phyloP scores from a whole-genome alignment of 2,329 filamentous ascomycete genomes.

The Cyclaneusma minus region DNA sequence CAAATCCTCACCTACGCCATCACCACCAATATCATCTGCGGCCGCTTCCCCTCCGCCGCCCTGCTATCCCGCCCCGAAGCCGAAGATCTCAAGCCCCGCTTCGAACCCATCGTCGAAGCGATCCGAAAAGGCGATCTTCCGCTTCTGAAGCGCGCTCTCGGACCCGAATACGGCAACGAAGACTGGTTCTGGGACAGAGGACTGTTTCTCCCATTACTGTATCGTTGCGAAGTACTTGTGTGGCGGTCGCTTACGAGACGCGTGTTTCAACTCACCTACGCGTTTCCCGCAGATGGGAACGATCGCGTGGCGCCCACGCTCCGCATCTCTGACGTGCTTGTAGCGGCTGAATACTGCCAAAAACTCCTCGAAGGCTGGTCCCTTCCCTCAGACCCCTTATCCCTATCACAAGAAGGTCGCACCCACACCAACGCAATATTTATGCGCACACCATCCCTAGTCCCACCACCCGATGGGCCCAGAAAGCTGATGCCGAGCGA shows the following conservation, averaged over 20 bases:
- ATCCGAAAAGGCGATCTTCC: slow-evolving; percentile 62
- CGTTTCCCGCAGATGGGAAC: slow-evolving; percentile 41
- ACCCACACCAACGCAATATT: slow-evolving; percentile 32
- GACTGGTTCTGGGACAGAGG: slow-evolving; percentile 64
- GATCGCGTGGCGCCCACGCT: slow-evolving; percentile 57
- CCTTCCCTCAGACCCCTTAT: slow-evolving; percentile 14
- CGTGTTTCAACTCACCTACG: slow-evolving; percentile 64
- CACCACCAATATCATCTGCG: slow-evolving; percentile 68
- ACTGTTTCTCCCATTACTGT: slow-evolving; percentile 59
- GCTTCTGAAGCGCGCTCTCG: slow-evolving; percentile 55
- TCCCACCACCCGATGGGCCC: slow-evolving; percentile 29
- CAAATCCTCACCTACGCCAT: slow-evolving; percentile 75
- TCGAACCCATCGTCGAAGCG: slow-evolving; percentile 56
- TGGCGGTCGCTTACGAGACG: slow-evolving; percentile 72
- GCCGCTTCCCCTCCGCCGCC: slow-evolving; percentile 56
- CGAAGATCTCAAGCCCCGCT: slow-evolving; percentile 44
- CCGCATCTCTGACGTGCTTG: slow-evolving; percentile 52
- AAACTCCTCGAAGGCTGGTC: slow-evolving; percentile 41
- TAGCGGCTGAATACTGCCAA: slow-evolving; percentile 50
- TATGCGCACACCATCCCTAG: slow-evolving; percentile 26
- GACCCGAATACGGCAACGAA: slow-evolving; percentile 34
- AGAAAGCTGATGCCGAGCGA: slow-evolving; percentile 38
- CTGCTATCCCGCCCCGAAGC: slow-evolving; percentile 62
- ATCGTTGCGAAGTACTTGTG: slow-evolving; percentile 64
- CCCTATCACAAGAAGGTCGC: too few species aligned